These are phyloP conservation scores for Acacia confusa DNA, from an alignment of 306 rosid species.

Conservation along the genomic window DNA sequence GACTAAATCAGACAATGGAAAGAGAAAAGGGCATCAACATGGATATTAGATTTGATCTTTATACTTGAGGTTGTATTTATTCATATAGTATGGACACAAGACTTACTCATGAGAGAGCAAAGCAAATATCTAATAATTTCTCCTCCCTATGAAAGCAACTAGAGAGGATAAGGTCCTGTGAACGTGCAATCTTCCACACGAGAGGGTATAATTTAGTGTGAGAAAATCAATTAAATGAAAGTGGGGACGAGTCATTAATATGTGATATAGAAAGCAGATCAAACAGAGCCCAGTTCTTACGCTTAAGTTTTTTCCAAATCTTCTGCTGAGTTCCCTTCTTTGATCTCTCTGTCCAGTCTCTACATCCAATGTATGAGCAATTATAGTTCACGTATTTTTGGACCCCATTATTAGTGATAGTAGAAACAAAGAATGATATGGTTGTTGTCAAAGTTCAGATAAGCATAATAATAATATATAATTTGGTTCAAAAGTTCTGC, in stretches of 20 bases:
- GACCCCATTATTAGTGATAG: neutral
- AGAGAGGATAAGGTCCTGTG: slow-evolving; percentile 25
- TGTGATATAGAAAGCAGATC: slow-evolving; percentile 38
- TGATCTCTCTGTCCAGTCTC: neutral
- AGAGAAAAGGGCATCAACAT: neutral
- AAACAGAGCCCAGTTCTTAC: slow-evolving; percentile 6
- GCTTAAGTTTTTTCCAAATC: slow-evolving; percentile 11
- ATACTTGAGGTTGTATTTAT: neutral
- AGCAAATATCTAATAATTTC: neutral
- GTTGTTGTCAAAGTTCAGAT: slow-evolving; percentile 26
- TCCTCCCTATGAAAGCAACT: slow-evolving; percentile 11
- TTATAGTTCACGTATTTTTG: slow-evolving; percentile 16
- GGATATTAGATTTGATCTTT: neutral
- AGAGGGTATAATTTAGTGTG: slow-evolving; percentile 13
- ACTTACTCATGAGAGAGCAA: neutral
- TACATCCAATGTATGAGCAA: slow-evolving; percentile 28
- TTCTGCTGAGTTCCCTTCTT: neutral
- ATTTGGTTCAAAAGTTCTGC: slow-evolving; percentile 11
- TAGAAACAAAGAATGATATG: slow-evolving; percentile 19
- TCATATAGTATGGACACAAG: neutral
- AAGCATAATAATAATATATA: slow-evolving; percentile 5
- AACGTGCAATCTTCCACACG: slow-evolving; percentile 10
- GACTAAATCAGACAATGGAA: neutral
- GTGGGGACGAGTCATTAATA: slow-evolving; percentile 34
- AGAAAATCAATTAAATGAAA: slow-evolving; percentile 24